Conservation (phyloP, 345 rosid genomes). For the Theobroma cacao region DNA sequence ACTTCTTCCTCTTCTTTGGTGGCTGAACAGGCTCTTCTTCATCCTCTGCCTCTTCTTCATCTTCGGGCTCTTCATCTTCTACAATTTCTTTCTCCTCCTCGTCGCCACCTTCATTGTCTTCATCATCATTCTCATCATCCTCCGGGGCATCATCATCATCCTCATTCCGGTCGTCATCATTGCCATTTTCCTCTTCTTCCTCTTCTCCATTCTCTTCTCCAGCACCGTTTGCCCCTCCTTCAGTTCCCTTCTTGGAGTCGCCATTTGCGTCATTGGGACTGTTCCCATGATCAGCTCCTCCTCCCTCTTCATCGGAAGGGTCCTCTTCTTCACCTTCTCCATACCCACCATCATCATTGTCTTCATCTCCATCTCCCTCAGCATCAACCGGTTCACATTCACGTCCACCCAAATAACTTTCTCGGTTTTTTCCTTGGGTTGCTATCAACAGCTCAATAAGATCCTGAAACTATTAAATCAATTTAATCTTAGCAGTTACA, state of each 20-base stretch:
- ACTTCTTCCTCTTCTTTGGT: slow-evolving; percentile 7
- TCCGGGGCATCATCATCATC: background rate
- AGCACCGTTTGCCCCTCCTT: background rate
- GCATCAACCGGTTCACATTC: background rate
- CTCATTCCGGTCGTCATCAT: background rate
- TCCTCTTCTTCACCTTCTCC: background rate
- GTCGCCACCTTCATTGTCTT: background rate
- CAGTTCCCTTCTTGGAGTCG: slow-evolving; percentile 1
- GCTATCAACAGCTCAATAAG: background rate
- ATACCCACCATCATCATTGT: background rate
- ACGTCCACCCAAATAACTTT: background rate
- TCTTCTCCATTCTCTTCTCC: slow-evolving; percentile 6
- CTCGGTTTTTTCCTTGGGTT: background rate
- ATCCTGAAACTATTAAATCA: background rate
- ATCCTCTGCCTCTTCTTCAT: background rate
- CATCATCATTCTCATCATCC: background rate
- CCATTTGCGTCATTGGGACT: background rate
- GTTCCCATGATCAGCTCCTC: background rate
- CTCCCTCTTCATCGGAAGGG: background rate
- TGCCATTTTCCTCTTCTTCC: background rate
- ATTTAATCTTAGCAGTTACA: background rate
- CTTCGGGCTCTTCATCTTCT: background rate
- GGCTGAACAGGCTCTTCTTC: background rate
- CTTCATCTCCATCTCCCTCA: background rate
- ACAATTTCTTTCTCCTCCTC: background rate